phyloP scores from a whole-genome alignment of 805 yeast genomes.

The Wickerhamomyces queroliae region DNA sequence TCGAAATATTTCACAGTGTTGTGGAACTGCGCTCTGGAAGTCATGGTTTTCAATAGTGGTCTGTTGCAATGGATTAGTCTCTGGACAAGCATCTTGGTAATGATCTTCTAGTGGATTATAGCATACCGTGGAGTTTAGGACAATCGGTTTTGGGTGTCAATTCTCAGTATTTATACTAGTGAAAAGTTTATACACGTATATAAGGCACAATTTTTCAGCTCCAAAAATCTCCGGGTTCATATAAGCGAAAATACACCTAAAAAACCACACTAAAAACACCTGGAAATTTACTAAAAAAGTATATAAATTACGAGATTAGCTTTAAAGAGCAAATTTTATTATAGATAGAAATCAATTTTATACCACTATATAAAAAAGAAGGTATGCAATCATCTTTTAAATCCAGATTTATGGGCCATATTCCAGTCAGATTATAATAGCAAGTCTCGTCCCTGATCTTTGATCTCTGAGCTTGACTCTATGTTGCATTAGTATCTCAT shows the following conservation, averaged over 20 bases:
- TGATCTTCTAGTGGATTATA: too few species aligned
- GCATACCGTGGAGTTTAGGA: too few species aligned
- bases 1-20: constrained; percentile 24
- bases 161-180: too few species aligned
- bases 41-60: neutral
- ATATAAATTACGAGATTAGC: neutral
- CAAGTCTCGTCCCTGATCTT: constrained; percentile 65
- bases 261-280: too few species aligned
- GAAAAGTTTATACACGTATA: too few species aligned
- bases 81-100: too few species aligned
- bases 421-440: constrained; percentile 32
- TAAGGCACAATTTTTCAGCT: too few species aligned
- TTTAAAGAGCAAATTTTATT: neutral
- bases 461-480: constrained; percentile 86
- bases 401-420: too few species aligned
- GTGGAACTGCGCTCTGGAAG: neutral
- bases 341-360: constrained; percentile 1
- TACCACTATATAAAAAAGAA: neutral
- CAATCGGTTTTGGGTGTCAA: too few species aligned
- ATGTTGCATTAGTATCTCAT: constrained; percentile 77
- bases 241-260: too few species aligned
- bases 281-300: neutral
- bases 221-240: too few species aligned
- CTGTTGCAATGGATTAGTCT: neutral
- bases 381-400: neutral